Evolutionary conservation across 441 rosid species (phyloP), one percentile per base, ranked within the genome.

Genomic region (Erysimum cheiri): DNA sequence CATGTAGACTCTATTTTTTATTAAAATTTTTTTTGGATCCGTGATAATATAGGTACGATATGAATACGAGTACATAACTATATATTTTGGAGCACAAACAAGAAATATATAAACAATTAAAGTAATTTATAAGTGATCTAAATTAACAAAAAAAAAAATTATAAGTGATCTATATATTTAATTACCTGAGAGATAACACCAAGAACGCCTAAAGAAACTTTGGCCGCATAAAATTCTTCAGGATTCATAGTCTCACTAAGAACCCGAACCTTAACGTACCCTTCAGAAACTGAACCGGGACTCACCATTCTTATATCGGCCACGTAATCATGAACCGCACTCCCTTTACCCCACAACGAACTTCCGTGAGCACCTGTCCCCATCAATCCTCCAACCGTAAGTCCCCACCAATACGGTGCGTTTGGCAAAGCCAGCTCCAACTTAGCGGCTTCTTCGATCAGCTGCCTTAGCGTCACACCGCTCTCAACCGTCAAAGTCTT

Each of bases 331-430:
- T 93, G 97, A 47, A 93, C 75, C 0, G 92, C 70, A 49, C 98
- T 86, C 32, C 98, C 98, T 43, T 77, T 84, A 6, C 87, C 87
- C 93, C 88, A 88, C 49, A 93, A 64, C 1, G 92, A 60, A 81
- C 98, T 93, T 11, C 98, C 98, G 14, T 90, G 97, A 6, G 97
- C 92, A 3, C 93, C 97, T 0, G 98, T 93, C 24, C 83, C 82
- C 75, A 93, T 17, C 43, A 93, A 54, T 3, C 98, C 97, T 3
- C 97, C 98, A 0, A 90, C 73, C 0, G 97, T 90, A 12, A 90
- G 26, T 1, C 98, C 98, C 95, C 92, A 93, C 98, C 98, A 90
- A 56, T 92, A 92, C 3, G 96, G 98, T 12, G 88, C 59, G 41
- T 92, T 81, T 0, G 98, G 93, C 67, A 92, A 79, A 0, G 96